Conservation (phyloP, 1,139 yeast genomes). For the Yamadazyma atmosphaerica region DNA sequence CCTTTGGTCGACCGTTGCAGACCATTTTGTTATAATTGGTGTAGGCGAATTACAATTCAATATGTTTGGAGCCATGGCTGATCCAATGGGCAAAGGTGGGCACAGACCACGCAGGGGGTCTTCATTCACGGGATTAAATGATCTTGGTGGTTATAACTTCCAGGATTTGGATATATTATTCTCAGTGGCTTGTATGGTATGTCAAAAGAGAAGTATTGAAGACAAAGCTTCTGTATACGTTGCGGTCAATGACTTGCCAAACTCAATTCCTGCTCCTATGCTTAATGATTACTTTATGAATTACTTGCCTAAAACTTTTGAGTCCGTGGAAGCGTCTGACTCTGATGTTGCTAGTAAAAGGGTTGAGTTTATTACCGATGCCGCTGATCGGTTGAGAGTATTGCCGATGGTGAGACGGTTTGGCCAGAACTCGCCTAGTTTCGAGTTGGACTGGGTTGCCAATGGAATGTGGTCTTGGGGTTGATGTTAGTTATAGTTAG, state of each 20-base stretch:
- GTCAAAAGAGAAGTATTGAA: constrained; percentile 21
- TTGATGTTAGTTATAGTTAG: constrained; percentile 8
- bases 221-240: constrained; percentile 20
- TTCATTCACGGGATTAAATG: constrained; percentile 40
- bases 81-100: constrained; percentile 19
- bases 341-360: constrained; percentile 16
- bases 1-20: constrained; percentile 31
- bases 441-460: constrained; percentile 40
- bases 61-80: constrained; percentile 21
- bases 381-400: constrained; percentile 19
- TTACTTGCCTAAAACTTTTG: constrained; percentile 29
- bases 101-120: constrained; percentile 32
- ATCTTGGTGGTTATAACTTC: constrained; percentile 43
- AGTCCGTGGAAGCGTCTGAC: constrained; percentile 9
- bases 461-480: constrained; percentile 36
- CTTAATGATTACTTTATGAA: constrained; percentile 40
- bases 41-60: constrained; percentile 40
- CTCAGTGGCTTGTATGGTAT: constrained; percentile 31
- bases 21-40: constrained; percentile 26
- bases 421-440: constrained; percentile 27
- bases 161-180: constrained; percentile 43
- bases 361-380: constrained; percentile 27
- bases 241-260: constrained; percentile 36
- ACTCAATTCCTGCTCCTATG: constrained; percentile 35
- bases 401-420: constrained; percentile 40